phyloP scores from a whole-genome alignment of 1,139 yeast genomes.

The Yamadazyma atmosphaerica region DNA sequence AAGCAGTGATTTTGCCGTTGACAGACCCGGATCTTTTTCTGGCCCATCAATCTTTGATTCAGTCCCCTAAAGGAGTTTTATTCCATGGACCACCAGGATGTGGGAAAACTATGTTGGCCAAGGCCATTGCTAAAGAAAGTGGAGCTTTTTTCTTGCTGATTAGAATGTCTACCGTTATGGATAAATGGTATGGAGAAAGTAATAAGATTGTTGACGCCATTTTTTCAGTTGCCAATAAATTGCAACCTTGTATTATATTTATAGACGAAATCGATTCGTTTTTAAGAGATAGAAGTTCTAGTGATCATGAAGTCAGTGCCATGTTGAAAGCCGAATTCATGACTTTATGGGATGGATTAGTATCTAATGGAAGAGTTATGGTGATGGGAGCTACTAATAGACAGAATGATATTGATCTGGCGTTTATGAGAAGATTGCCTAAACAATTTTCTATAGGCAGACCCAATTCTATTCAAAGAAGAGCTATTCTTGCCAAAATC shows the following conservation, averaged over 20 bases:
- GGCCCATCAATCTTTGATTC: conserved; percentile 63
- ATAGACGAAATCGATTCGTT: conserved; percentile 97
- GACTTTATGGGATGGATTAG: conserved; percentile 96
- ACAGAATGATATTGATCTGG: conserved; percentile 87
- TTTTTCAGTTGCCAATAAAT: conserved; percentile 83
- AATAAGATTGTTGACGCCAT: conserved; percentile 93
- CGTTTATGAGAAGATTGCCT: conserved; percentile 91
- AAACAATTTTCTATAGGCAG: conserved; percentile 79
- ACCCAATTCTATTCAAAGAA: conserved; percentile 71
- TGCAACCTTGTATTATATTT: conserved; percentile 92
- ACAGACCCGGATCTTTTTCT: conserved; percentile 69
- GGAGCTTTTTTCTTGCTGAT: conserved; percentile 91
- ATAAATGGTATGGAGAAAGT: conserved; percentile 97
- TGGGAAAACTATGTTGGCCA: conserved; percentile 96
- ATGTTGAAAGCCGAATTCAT: conserved; percentile 94
- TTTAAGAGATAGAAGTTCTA: conserved; percentile 77
- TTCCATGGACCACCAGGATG: conserved; percentile 98
- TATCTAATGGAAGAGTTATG: conserved; percentile 73
- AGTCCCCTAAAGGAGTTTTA: conserved; percentile 93
- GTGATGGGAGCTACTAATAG: conserved; percentile 96
- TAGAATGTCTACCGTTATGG: conserved; percentile 93
- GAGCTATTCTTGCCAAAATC: conserved; percentile 64
- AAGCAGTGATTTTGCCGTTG: conserved; percentile 84
- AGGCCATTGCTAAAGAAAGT: conserved; percentile 89
- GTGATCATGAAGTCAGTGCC: conserved; percentile 95